Evolutionary conservation across 352 stramenopile species (phyloP).

Genomic region (Pythium phragmitis): DNA sequence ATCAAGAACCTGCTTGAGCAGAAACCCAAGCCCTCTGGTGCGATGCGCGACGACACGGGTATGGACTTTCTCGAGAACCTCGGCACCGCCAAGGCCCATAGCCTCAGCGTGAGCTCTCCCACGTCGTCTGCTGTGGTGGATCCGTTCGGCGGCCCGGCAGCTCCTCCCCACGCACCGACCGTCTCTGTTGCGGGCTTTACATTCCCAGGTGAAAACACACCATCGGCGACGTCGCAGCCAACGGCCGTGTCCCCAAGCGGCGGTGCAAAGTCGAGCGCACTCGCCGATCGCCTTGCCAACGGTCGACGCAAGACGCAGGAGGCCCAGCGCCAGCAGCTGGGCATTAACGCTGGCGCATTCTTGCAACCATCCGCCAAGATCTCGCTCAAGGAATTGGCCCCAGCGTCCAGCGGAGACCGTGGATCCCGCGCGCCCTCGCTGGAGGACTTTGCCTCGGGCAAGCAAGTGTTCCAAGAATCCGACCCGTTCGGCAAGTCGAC

Average conservation of each 20-base stretch:
- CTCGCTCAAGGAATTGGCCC: slow-evolving; percentile 59
- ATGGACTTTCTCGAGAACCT: slow-evolving; percentile 72
- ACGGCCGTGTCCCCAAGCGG: slow-evolving; percentile 15
- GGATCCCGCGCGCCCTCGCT: slow-evolving; percentile 29
- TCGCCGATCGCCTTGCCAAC: slow-evolving; percentile 59
- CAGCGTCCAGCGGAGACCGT: slow-evolving; percentile 19
- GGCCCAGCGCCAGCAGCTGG: slow-evolving; percentile 55
- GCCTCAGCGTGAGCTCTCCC: slow-evolving; percentile 29
- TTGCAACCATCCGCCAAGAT: slow-evolving; percentile 39
- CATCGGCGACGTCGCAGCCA: background rate
- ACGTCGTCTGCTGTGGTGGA: slow-evolving; percentile 23
- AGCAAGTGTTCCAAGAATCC: slow-evolving; percentile 24
- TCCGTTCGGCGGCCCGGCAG: slow-evolving; percentile 31
- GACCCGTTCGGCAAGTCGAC: slow-evolving; percentile 22
- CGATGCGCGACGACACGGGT: slow-evolving; percentile 43
- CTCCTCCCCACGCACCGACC: background rate
- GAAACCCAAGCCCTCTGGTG: slow-evolving; percentile 44
- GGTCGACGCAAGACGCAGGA: slow-evolving; percentile 73
- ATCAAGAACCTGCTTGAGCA: slow-evolving; percentile 82
- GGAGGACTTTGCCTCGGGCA: slow-evolving; percentile 53
- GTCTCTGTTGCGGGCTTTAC: slow-evolving; percentile 14
- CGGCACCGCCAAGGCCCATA: slow-evolving; percentile 37
- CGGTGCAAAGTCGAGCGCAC: slow-evolving; percentile 50
- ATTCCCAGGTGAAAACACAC: slow-evolving; percentile 22
- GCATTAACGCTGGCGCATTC: slow-evolving; percentile 60